Base-by-base conservation (phyloP, 1,284 basidiomycete species). In the Microbotryum violaceum region DNA sequence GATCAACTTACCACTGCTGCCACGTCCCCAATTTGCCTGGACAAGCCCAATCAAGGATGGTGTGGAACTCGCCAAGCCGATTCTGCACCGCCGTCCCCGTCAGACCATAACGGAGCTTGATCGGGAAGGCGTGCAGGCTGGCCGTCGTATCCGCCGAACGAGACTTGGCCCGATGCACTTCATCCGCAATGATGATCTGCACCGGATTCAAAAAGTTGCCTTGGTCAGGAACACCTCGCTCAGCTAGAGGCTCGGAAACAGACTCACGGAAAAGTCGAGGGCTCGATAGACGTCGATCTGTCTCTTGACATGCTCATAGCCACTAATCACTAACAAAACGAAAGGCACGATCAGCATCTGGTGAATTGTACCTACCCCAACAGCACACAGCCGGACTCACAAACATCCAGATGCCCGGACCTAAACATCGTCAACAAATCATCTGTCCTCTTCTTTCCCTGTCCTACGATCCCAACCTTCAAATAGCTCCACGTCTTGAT, bases 381-480 rank as follows among this genome's bases (percentile, higher is more conserved):
- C 27, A 42, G 37, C 37, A 9, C 14, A 55, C 16, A 1, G 27
- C 46, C 3, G 23, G 25, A 53, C 63, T 33, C 16, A 58, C 57
- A 47, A 29, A 59, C 61, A 44, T 66, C 64, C 51, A 57, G 48
- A 55, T 56, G 66, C 31, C 69, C 59, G 18, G 42, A 84, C 65
- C 87, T 84, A 74, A 98, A 98, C 29, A 91, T 86, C 73, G 93
- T 88, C 8, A 91, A 92, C 69, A 91, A 86, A 73, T 89, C 91
- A 75, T 94, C 97, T 79, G 97, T 97, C 64, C 97, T 79, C 66
- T 91, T 85, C 74, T 97, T 92, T 0, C 91, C 92, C 75, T 97
- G 94, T 72, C 97, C 93, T 71, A 88, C 97, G 49, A 98, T 84
- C 69, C 88, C 91, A 23, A 84, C 87, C 87, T 94, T 85, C 84